Conservation (phyloP, 768 basidiomycete species). For the Mycena galericulata region DNA sequence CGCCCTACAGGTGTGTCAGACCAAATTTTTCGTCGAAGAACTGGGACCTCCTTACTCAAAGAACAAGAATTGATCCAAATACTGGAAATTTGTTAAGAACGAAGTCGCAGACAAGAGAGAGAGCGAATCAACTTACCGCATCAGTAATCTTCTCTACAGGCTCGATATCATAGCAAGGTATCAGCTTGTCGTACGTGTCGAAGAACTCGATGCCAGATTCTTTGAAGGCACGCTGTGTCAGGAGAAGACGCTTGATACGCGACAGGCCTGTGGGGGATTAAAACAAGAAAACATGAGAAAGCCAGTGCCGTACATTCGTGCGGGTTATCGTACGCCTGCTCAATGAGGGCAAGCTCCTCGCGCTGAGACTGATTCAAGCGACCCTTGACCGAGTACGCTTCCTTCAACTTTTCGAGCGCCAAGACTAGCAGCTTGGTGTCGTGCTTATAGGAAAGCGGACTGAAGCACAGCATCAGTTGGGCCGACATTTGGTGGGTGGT, state of each 20-base stretch:
- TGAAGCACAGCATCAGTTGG: slow-evolving; percentile 40
- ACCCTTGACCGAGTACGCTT: slow-evolving; percentile 98
- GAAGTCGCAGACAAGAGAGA: background rate
- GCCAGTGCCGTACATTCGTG: slow-evolving; percentile 81
- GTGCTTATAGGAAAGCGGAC: slow-evolving; percentile 97
- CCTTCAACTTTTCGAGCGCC: slow-evolving; percentile 97
- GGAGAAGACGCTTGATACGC: slow-evolving; percentile 95
- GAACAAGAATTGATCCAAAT: slow-evolving; percentile 98
- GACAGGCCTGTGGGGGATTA: slow-evolving; percentile 70
- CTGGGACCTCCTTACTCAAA: slow-evolving; percentile 72
- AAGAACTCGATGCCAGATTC: slow-evolving; percentile 98
- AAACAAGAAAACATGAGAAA: slow-evolving; percentile 8
- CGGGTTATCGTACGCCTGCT: slow-evolving; percentile 99
- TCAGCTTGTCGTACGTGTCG: slow-evolving; percentile 97
- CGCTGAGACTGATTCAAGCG: slow-evolving; percentile 98
- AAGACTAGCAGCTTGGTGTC: slow-evolving; percentile 98
- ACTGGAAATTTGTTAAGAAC: slow-evolving; percentile 56
- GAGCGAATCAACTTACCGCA: slow-evolving; percentile 67
- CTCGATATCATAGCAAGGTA: slow-evolving; percentile 99
- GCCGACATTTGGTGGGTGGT: background rate
- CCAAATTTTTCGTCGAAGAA: background rate
- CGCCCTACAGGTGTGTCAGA: slow-evolving; percentile 57
- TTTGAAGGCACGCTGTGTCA: slow-evolving; percentile 99
- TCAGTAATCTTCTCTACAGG: slow-evolving; percentile 99
- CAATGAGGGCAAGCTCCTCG: slow-evolving; percentile 97